phyloP scores from a whole-genome alignment of 2,329 filamentous ascomycete genomes.

The Nemania bipapillata region DNA sequence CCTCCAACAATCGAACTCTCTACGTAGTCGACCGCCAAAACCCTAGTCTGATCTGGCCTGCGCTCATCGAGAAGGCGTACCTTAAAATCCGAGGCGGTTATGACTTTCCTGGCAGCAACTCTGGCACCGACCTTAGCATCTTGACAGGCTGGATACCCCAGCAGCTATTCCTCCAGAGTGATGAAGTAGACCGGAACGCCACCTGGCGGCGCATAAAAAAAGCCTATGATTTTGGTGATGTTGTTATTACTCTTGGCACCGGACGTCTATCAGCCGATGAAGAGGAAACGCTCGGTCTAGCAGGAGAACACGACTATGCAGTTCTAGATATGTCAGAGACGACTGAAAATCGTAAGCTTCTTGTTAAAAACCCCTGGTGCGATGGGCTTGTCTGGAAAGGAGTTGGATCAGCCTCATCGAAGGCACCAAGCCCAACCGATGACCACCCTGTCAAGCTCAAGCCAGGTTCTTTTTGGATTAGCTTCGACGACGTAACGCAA shows the following conservation, averaged over 20 bases:
- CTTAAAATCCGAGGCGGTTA: slow-evolving; percentile 95
- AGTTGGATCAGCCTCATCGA: slow-evolving; percentile 52
- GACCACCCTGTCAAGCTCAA: slow-evolving; percentile 51
- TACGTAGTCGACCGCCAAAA: slow-evolving; percentile 90
- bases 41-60: slow-evolving; percentile 86
- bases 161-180: slow-evolving; percentile 88
- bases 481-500: slow-evolving; percentile 84
- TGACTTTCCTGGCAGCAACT: slow-evolving; percentile 97
- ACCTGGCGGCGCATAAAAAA: slow-evolving; percentile 82
- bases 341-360: slow-evolving; percentile 71
- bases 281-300: slow-evolving; percentile 82
- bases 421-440: slow-evolving; percentile 29
- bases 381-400: slow-evolving; percentile 80
- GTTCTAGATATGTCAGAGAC: slow-evolving; percentile 79
- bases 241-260: slow-evolving; percentile 90
- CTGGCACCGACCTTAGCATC: slow-evolving; percentile 91
- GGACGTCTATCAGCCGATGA: slow-evolving; percentile 81
- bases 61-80: slow-evolving; percentile 94
- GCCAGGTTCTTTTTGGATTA: slow-evolving; percentile 93
- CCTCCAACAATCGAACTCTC: slow-evolving; percentile 77
- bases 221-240: slow-evolving; percentile 79
- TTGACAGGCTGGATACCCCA: slow-evolving; percentile 97
- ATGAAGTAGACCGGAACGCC: slow-evolving; percentile 78
- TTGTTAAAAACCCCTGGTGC: slow-evolving; percentile 97
- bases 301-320: slow-evolving; percentile 93